Percentiles rank a stretch among this genome's conserved stretches.
phyloP scores from a whole-genome alignment of 768 basidiomycete genomes.

The Boletellus ananiceps region DNA sequence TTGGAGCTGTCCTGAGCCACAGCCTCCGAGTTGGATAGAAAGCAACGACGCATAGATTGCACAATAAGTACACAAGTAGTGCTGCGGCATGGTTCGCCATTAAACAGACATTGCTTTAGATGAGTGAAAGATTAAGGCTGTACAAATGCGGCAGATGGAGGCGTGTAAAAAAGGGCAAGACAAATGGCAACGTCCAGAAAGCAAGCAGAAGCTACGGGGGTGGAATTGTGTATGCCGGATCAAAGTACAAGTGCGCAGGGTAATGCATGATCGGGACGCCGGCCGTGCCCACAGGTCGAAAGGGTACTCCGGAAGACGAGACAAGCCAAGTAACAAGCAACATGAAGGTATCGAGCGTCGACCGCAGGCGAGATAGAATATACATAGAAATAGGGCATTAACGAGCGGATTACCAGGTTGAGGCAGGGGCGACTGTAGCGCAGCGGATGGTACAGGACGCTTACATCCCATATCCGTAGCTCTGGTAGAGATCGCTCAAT shows the following conservation, averaged over 20 bases:
- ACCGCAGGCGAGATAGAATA: slow-evolving; percentile 34
- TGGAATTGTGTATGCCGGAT: slow-evolving; percentile 50
- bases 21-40: no score
- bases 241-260: slow-evolving; percentile 66
- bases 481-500: slow-evolving; percentile 73
- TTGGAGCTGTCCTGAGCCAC: background rate
- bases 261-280: slow-evolving; percentile 47
- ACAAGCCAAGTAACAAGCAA: slow-evolving; percentile 35
- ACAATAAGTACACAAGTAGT: slow-evolving; percentile 39
- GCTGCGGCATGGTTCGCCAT: slow-evolving; percentile 35
- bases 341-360: slow-evolving; percentile 32
- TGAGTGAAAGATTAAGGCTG: slow-evolving; percentile 35
- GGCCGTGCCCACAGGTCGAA: slow-evolving; percentile 33
- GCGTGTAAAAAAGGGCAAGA: slow-evolving; percentile 22
- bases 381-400: slow-evolving; percentile 37
- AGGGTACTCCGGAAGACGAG: slow-evolving; percentile 34
- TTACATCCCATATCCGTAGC: slow-evolving; percentile 81
- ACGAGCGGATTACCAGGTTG: slow-evolving; percentile 19
- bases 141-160: slow-evolving; percentile 46
- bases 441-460: slow-evolving; percentile 17
- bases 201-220: slow-evolving; percentile 37
- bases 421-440: slow-evolving; percentile 23
- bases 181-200: slow-evolving; percentile 31
- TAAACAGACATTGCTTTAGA: slow-evolving; percentile 41
- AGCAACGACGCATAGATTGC: slow-evolving; percentile 34